These are phyloP conservation scores for Thoreauomyces humboldtii DNA, from an alignment of 192 early-diverging fungal genomes.

Conservation along the genomic window DNA sequence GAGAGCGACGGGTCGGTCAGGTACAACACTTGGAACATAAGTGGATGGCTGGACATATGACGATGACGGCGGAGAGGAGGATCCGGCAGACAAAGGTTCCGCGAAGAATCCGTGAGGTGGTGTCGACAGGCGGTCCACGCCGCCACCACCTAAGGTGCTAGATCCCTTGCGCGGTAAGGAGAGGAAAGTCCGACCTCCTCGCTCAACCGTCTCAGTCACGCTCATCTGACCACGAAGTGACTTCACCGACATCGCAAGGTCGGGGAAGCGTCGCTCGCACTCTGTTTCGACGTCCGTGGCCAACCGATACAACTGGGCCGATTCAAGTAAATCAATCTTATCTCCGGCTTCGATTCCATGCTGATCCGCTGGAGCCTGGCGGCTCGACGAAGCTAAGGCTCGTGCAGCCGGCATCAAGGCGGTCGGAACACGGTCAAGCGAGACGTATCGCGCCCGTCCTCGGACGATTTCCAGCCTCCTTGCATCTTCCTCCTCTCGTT, in stretches of 20 bases:
- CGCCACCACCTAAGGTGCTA: not conserved
- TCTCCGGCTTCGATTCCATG: not conserved
- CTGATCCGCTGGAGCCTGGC: not conserved
- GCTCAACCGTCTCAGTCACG: not conserved
- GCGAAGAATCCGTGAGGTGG: too few relatives aligned
- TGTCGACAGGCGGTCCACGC: too few relatives aligned
- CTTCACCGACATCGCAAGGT: constrained; percentile 13
- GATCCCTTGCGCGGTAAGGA: constrained; percentile 6
- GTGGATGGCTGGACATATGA: too few relatives aligned
- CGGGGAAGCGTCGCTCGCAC: constrained; percentile 24
- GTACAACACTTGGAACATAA: too few relatives aligned
- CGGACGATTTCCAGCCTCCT: too few relatives aligned
- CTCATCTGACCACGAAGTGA: not conserved
- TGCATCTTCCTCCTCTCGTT: not conserved
- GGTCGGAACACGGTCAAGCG: not conserved
- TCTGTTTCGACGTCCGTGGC: constrained; percentile 18
- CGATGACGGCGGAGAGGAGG: too few relatives aligned
- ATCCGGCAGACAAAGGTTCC: too few relatives aligned
- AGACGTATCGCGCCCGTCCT: not conserved
- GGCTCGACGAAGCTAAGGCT: constrained; percentile 5
- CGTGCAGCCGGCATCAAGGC: constrained; percentile 7
- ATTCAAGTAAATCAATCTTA: not conserved
- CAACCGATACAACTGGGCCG: constrained; percentile 6
- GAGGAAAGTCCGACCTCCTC: constrained; percentile 11
- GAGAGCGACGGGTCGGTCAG: too few relatives aligned